Base-by-base conservation (phyloP, 106 monocot genomes). In the Acorus calamus region DNA sequence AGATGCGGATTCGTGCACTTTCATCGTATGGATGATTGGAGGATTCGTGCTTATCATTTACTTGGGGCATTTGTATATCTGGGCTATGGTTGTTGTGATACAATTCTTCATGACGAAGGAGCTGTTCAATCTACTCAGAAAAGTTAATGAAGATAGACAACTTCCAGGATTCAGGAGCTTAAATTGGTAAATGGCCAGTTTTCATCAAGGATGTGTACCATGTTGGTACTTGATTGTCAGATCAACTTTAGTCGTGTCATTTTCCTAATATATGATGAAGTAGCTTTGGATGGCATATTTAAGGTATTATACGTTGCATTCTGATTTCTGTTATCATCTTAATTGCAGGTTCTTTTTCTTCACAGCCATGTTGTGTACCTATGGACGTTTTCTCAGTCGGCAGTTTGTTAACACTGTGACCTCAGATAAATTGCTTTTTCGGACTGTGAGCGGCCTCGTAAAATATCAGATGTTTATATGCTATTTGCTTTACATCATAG, bases 381-480 rank as follows among this genome's bases (percentile, higher is more conserved):
- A 94, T 80, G 94, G 94, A 4, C 86, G 87, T 64, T 94, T 94
- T 69, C 81, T 94, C 60, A 90, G 90, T 55, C 72, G 81, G 28
- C 89, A 94, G 72, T 86, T 94, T 84, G 94, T 90, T 46, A 90
- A 87, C 69, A 87, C 94, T 64, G 72, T 94, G 47, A 87, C 87
- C 53, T 79, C 94, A 69, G 90, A 94, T 76, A 87, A 82, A 57
- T 66, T 94, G 73, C 72, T 94, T 62, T 90, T 84, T 80, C 76
- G 80, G 76, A 73, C 90, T 71, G 94, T 94, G 44, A 81, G 72
- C 50, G 84, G 86, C 52, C 76, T 94, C 64, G 80, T 94, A 72
- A 94, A 94, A 73, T 94, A 94, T 71, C 94, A 90, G 69, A 94
- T 94, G 94, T 55, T 94, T 62, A 94, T 94, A 52, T 94, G 94